Percentiles rank a stretch among this genome's conserved stretches.
phyloP scores from a whole-genome alignment of 1,139 yeast genomes.

The Yamadazyma conglobata region DNA sequence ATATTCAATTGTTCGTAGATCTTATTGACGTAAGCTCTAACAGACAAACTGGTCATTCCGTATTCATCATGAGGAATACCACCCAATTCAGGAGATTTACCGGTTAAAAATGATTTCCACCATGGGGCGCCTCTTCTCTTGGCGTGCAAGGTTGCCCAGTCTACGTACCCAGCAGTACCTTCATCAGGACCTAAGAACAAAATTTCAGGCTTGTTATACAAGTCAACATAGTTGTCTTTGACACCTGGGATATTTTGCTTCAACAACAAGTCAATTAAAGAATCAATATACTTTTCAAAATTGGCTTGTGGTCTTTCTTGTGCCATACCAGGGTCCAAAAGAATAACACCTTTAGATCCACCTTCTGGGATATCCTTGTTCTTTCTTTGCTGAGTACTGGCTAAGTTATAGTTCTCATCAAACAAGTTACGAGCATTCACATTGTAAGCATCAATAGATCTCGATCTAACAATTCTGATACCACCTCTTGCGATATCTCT shows the following conservation, averaged over 20 bases:
- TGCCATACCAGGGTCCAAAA: slow-evolving; percentile 75
- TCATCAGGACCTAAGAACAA: slow-evolving; percentile 98
- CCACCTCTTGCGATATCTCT: slow-evolving; percentile 99
- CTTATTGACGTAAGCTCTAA: slow-evolving; percentile 87
- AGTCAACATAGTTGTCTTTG: slow-evolving; percentile 82
- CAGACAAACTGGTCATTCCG: slow-evolving; percentile 96
- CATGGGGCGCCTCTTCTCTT: slow-evolving; percentile 91
- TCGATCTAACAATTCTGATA: slow-evolving; percentile 88
- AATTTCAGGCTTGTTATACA: slow-evolving; percentile 81
- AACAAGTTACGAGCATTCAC: slow-evolving; percentile 84
- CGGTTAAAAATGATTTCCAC: slow-evolving; percentile 99
- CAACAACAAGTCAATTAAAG: slow-evolving; percentile 82
- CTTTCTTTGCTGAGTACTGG: slow-evolving; percentile 93
- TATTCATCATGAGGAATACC: slow-evolving; percentile 98
- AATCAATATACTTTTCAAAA: slow-evolving; percentile 88
- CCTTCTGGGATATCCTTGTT: slow-evolving; percentile 99
- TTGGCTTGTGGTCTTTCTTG: slow-evolving; percentile 83
- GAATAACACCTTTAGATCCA: slow-evolving; percentile 95
- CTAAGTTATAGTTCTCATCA: slow-evolving; percentile 95
- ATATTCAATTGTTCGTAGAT: slow-evolving; percentile 75
- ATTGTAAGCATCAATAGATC: slow-evolving; percentile 81
- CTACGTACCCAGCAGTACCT: slow-evolving; percentile 92
- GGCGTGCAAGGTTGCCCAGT: slow-evolving; percentile 99
- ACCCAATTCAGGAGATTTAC: slow-evolving; percentile 87
- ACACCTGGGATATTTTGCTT: slow-evolving; percentile 71